phyloP scores from a whole-genome alignment of 495 filamentous ascomycete genomes.

The Aspergillus mulundensis region DNA sequence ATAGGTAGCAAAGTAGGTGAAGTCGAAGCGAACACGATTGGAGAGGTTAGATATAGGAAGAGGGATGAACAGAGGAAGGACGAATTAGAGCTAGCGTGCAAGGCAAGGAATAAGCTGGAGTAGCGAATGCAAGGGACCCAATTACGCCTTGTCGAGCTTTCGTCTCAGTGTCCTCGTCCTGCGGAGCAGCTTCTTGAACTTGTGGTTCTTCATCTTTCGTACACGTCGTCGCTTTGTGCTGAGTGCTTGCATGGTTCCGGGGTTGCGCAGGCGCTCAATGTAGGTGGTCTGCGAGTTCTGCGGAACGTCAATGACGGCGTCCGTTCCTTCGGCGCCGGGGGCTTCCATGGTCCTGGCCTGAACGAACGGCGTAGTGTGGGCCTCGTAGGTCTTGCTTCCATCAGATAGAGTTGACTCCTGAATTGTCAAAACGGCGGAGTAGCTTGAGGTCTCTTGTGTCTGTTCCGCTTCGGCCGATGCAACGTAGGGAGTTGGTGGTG shows the following conservation, averaged over 20 bases:
- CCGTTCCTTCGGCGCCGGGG: conserved; percentile 24
- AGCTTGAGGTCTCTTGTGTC: conserved; percentile 49
- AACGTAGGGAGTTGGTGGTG: conserved; percentile 58
- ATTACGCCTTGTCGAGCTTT: conserved; percentile 65
- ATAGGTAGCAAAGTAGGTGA: background rate
- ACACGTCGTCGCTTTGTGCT: conserved; percentile 85
- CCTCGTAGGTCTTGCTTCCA: conserved; percentile 62
- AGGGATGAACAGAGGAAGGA: conserved; percentile 1
- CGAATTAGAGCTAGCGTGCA: background rate
- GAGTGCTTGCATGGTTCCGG: conserved; percentile 55
- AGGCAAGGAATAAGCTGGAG: background rate
- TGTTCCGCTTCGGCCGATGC: conserved; percentile 19
- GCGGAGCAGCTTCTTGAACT: conserved; percentile 98
- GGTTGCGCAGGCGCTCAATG: conserved; percentile 38
- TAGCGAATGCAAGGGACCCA: background rate
- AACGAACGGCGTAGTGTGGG: conserved; percentile 40
- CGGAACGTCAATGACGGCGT: conserved; percentile 34
- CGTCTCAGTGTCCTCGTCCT: conserved; percentile 84
- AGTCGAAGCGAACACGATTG: background rate
- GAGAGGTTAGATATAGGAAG: conserved; percentile 6
- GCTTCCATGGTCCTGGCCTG: conserved; percentile 34
- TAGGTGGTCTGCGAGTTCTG: conserved; percentile 33
- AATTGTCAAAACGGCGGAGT: conserved; percentile 77
- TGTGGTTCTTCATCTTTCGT: conserved; percentile 99
- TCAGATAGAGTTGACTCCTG: conserved; percentile 68